Evolutionary conservation across 768 basidiomycete species (phyloP).

Genomic region (Tulasnella sp.): DNA sequence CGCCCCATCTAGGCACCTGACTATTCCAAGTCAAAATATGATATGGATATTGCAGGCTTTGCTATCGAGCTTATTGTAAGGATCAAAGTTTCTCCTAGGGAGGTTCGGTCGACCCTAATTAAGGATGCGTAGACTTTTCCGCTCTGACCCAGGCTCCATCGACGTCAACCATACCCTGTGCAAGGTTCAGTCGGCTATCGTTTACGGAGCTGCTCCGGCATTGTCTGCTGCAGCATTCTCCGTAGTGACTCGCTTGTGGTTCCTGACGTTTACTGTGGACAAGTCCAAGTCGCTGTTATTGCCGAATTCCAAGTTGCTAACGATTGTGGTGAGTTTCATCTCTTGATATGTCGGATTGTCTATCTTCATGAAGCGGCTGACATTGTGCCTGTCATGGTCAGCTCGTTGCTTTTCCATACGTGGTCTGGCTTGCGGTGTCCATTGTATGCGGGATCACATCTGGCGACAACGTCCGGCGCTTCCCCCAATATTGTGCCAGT

Average conservation of each 20-base stretch:
- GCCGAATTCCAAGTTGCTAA: background rate
- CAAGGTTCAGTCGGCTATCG: constrained; percentile 23
- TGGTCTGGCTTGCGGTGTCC: constrained; percentile 24
- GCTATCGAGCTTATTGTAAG: constrained; percentile 3
- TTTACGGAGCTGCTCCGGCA: constrained; percentile 23
- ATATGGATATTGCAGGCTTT: constrained; percentile 9
- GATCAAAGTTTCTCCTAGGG: background rate
- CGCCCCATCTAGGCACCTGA: background rate
- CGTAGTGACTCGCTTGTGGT: constrained; percentile 27
- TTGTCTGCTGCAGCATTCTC: constrained; percentile 15
- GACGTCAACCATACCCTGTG: constrained; percentile 20
- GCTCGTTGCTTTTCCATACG: constrained; percentile 21
- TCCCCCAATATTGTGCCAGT: constrained; percentile 20
- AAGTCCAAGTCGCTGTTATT: constrained; percentile 15
- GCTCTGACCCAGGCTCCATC: background rate
- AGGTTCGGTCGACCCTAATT: background rate
- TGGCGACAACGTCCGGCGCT: constrained; percentile 14
- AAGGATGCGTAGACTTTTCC: constrained; percentile 11
- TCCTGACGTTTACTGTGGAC: constrained; percentile 20
- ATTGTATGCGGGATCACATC: constrained; percentile 3
- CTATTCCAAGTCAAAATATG: background rate
- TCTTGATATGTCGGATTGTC: background rate
- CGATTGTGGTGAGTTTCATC: constrained; percentile 10
- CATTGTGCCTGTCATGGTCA: background rate
- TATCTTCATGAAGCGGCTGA: background rate